Evolutionary conservation across 768 basidiomycete species (phyloP).

Genomic region (Gyrodon lividus): DNA sequence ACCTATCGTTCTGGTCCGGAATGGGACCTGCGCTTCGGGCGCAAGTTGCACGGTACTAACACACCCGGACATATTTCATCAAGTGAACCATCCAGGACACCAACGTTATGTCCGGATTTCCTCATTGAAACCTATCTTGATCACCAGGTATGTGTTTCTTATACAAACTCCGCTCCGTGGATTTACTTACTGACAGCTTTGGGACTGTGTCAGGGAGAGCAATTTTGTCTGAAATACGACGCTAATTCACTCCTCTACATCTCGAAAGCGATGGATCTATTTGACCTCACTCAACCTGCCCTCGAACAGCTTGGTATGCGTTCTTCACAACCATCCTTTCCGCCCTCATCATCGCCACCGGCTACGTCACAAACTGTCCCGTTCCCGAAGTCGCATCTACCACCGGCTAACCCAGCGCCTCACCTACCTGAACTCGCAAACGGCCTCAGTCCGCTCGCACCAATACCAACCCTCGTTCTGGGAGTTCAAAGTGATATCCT

Average conservation of each 20-base stretch:
- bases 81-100: constrained; percentile 36
- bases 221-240: constrained; percentile 98
- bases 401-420: constrained; percentile 69
- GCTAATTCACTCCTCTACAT: constrained; percentile 99
- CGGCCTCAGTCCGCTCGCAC: constrained; percentile 71
- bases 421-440: constrained; percentile 74
- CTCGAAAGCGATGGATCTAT: constrained; percentile 99
- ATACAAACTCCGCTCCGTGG: not conserved
- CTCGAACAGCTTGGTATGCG: constrained; percentile 66
- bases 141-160: constrained; percentile 58
- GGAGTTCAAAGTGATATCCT: constrained; percentile 97
- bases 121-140: constrained; percentile 98
- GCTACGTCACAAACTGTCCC: constrained; percentile 35
- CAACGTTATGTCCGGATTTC: constrained; percentile 93
- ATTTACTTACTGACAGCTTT: constrained; percentile 8
- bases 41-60: constrained; percentile 52
- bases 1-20: constrained; percentile 99
- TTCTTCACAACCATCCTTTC: constrained; percentile 20
- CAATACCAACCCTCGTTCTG: constrained; percentile 82
- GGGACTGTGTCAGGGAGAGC: constrained; percentile 64
- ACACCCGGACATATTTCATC: not conserved
- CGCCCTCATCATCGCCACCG: constrained; percentile 18
- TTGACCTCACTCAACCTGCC: constrained; percentile 86
- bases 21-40: constrained; percentile 98
- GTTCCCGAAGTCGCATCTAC: constrained; percentile 69